A percentile compares a stretch with the other conserved stretches of the same genome.
Evolutionary conservation across 2,329 filamentous ascomycete species (phyloP).

Genomic region (Bipolaris zeicola): DNA sequence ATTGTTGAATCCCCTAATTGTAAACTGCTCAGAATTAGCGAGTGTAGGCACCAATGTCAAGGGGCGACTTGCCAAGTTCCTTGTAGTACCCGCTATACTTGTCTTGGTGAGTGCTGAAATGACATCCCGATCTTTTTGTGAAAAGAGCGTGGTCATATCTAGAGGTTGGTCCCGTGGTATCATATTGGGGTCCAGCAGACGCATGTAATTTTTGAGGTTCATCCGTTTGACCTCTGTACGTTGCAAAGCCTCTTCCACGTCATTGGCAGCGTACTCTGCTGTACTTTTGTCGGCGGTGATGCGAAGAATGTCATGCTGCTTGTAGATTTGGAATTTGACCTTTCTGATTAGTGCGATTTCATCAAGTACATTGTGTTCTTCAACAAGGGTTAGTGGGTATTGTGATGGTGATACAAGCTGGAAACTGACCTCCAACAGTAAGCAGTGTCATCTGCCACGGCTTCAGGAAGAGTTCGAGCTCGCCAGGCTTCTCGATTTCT

Average conservation of each 20-base stretch:
- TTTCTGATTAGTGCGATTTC: constrained; percentile 34
- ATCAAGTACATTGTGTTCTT: constrained; percentile 29
- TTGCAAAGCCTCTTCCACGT: constrained; percentile 36
- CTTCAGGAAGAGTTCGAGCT: constrained; percentile 43
- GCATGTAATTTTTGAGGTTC: constrained; percentile 30
- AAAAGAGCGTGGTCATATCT: constrained; percentile 18
- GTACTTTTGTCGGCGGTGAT: constrained; percentile 47
- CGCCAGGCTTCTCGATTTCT: constrained; percentile 44
- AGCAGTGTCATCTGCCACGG: constrained; percentile 43
- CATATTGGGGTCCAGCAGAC: constrained; percentile 15
- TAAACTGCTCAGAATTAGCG: constrained; percentile 26
- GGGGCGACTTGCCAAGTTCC: constrained; percentile 25
- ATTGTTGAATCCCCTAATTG: constrained; percentile 35
- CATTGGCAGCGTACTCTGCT: constrained; percentile 44
- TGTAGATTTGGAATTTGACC: constrained; percentile 39
- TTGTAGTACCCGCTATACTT: constrained; percentile 21
- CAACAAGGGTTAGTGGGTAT: neutral
- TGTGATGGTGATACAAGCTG: neutral
- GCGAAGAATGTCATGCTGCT: constrained; percentile 35
- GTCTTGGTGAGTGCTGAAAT: constrained; percentile 33
- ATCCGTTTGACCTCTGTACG: constrained; percentile 24
- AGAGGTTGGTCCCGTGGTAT: constrained; percentile 5
- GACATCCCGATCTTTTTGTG: constrained; percentile 21
- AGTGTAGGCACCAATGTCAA: neutral
- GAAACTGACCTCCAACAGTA: constrained; percentile 27